Evolutionary conservation across 2,329 filamentous ascomycete genomes (phyloP).

Genomic region (Diplodia intermedia): DNA sequence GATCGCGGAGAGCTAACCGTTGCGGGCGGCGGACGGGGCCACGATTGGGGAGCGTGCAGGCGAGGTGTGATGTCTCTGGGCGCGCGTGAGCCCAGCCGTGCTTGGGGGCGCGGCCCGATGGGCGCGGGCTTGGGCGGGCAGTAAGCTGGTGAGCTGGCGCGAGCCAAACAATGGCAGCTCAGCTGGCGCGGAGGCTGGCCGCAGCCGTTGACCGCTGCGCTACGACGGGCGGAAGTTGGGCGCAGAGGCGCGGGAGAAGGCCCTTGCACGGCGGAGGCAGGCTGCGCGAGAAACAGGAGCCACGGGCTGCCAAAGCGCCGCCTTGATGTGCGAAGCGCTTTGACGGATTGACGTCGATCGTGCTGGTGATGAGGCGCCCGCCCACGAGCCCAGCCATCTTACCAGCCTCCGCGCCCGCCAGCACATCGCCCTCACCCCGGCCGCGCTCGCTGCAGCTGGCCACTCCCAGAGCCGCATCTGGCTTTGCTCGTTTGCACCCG

Average conservation of each 20-base stretch:
- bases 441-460: conserved; percentile 16
- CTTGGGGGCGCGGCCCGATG: conserved; percentile 5
- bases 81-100: conserved; percentile 16
- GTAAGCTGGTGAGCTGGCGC: conserved; percentile 1
- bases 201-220: conserved; percentile 15
- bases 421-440: conserved; percentile 24
- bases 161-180: background rate
- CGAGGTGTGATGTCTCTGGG: conserved; percentile 18
- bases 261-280: background rate
- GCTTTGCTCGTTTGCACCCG: conserved; percentile 20
- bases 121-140: background rate
- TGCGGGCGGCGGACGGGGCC: conserved; percentile 2
- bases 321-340: conserved; percentile 18
- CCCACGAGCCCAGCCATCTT: conserved; percentile 6
- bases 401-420: conserved; percentile 15
- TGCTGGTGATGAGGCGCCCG: conserved; percentile 10
- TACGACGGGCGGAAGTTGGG: conserved; percentile 13
- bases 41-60: conserved; percentile 23
- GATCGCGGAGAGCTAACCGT: conserved; percentile 20
- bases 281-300: conserved; percentile 17
- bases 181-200: conserved; percentile 9
- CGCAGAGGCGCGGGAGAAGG: background rate
- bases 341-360: conserved; percentile 22
- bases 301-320: conserved; percentile 18
- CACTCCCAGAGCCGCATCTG: conserved; percentile 23